These are phyloP conservation scores for Ceratobasidium sp. DNA, from an alignment of 1,284 basidiomycete genomes.

Conservation along the genomic window DNA sequence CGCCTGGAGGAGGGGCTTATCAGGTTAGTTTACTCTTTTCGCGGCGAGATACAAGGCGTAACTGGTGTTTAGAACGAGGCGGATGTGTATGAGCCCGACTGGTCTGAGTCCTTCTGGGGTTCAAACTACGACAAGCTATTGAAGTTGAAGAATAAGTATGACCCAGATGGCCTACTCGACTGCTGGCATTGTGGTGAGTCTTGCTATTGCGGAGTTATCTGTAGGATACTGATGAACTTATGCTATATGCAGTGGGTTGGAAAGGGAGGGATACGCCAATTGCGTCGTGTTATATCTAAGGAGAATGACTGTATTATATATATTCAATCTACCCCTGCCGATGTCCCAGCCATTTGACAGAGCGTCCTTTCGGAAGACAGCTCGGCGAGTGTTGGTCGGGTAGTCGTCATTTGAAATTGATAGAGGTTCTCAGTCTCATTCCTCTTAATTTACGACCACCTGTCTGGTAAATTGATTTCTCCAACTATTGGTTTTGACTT, in stretches of 20 bases:
- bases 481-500: too few species aligned
- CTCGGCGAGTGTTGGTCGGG: too few species aligned
- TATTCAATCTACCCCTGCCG: too few species aligned
- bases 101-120: slow-evolving; percentile 11
- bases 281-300: slow-evolving; percentile 27
- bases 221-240: neutral
- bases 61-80: slow-evolving; percentile 19
- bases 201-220: too few species aligned
- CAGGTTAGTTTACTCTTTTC: neutral
- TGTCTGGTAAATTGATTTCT: too few species aligned
- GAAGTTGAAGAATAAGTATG: slow-evolving; percentile 14
- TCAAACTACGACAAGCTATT: slow-evolving; percentile 6
- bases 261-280: slow-evolving; percentile 3
- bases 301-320: too few species aligned
- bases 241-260: slow-evolving; percentile 1
- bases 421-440: too few species aligned
- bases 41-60: neutral
- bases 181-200: slow-evolving; percentile 35
- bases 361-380: too few species aligned
- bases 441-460: too few species aligned
- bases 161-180: slow-evolving; percentile 9
- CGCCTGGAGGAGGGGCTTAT: slow-evolving; percentile 22
- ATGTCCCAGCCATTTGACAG: too few species aligned
- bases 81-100: slow-evolving; percentile 14
- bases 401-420: too few species aligned